Evolutionary conservation across 345 rosid genomes (phyloP), one percentile per base, ranked within the genome.

Genomic region (Crucihimalaya himalaica): DNA sequence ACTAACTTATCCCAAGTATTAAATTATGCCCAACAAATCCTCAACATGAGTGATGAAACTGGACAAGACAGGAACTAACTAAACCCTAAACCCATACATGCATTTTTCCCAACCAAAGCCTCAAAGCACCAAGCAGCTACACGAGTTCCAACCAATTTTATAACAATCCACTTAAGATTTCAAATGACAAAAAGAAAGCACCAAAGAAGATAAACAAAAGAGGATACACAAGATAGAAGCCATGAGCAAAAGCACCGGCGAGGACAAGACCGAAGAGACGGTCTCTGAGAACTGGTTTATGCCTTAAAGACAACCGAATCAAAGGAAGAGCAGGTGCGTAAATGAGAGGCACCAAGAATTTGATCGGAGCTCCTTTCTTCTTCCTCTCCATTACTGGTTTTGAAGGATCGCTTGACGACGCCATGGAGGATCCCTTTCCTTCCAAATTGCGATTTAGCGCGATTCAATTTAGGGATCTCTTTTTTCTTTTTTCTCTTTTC

Each of bases 181-280:
- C 5, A 3, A 12, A 45, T 6, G 10, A 45, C 20, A 45, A 0
- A 18, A 45, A 2, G 10, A 46, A 46, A 46, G 48, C 18, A 31
- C n/a, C 7, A 43, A 9, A 55, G 11, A 8, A 27, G 20, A 14
- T 9, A 2, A 46, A 0, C 10, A 63, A 63, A 70, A 76, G 39
- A 95, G 97, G 99, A 92, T 95, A 95, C 97, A 95, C 96, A 86
- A 92, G 80, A 81, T 90, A 92, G 66, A 84, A 78, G 63, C 99
- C 97, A 79, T 92, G 98, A 80, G 88, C 87, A 59, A 92, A 87
- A 51, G 89, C 97, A 55, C 97, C 99, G 39, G 85, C 96, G 77
- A 95, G 81, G 27, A 87, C 96, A 40, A 83, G 78, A 23, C 87
- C 83, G 63, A 92, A 95, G 83, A 95, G 76, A 42, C 97, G 89